Evolutionary conservation across 495 filamentous ascomycete genomes (phyloP), one percentile per base, ranked within the genome.

Genomic region (Trichocladium uniseriatum): DNA sequence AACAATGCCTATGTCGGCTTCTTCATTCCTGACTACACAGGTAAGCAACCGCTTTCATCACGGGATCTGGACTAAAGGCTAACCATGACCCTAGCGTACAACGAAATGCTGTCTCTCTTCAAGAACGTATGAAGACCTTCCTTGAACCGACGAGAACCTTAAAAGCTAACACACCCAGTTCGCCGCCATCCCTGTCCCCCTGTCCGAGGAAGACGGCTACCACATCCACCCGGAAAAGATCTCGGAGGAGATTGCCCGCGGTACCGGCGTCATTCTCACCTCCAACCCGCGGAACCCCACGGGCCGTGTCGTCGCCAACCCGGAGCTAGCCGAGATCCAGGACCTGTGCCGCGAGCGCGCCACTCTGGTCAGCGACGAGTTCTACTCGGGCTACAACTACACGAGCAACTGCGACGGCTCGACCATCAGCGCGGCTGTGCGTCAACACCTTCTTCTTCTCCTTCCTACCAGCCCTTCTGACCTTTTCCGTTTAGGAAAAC

Each of bases 231-330:
- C 89, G 6, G 81, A 92, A 60, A 94, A 92, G 73, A 89, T 97
- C 57, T 84, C 82, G 37, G 83, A 89, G 54, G 89, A 94, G 63
- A 89, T 95, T 48, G 82, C 87, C 46, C 80, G 89, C 58, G 89
- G 89, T 52, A 86, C 83, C 28, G 80, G 80, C 13, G 91, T 95
- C 52, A 88, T 97, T 52, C 68, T 96, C 39, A 96, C 91, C 24
- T 95, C 89, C n/a, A 96, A 96, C 71, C 91, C 91, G 21, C 81
- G 91, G 45, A 97, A 96, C 68, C 91, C 91, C 0, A 95, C 91
- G n/a, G 91, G 91, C 35, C 79, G 83, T 48, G 85, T 94, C 37
- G 79, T 95, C 18, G 74, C 73, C 55, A 86, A 86, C 57, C 84
- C 87, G 1, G 81, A 91, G 62, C 73, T 97, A 43, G 83, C 82